Base-by-base conservation (phyloP, 2,329 filamentous ascomycete genomes). In the Ophiocordyceps australis region DNA sequence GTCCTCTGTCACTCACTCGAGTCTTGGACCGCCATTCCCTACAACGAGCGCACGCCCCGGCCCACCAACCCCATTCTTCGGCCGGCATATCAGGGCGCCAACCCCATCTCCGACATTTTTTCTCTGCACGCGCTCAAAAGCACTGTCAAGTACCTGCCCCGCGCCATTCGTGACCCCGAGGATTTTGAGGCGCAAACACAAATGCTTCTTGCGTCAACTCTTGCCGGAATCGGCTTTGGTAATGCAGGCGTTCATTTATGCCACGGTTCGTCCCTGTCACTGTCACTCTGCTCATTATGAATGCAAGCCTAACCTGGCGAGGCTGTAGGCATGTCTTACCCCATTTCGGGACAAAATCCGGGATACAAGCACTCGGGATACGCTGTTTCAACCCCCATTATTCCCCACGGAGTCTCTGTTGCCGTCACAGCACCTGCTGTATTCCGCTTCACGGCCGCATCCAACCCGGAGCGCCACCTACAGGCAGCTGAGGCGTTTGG, bases 81-180 rank as follows among this genome's bases (percentile, higher is more conserved):
- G 4, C 89, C 89, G 0, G 85, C 89, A 0, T 98, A 98, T 46
- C 89, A 98, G 50, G 89, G 89, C 21, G 83, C 89, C 6, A 98
- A 98, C 47, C 89, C 89, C 3, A 98, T 98, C 39, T 91, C 80
- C 22, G 89, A 98, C 46, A 86, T 98, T 37, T 98, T 98, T 59
- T 91, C 81, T 4, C 62, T 98, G 13, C 75, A 80, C 38, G 85
- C 89, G 1, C 65, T 98, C 5, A 65, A 69, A 17, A 68, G 69
- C 39, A 93, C 85, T 0, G 72, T 94, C 35, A 85, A 93, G 53
- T 98, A 94, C 43, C 72, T 98, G 0, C 89, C 86, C 0, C 71
- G 86, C 29, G 77, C 83, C 0, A 79, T 92, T 4, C 73, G 65
- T 30, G 79, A 95, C 40, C 83, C 86, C 0, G 83, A 93, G 18